These are phyloP conservation scores for Gaeumannomyces tritici DNA, from an alignment of 2,329 filamentous ascomycete species.

Conservation along the genomic window DNA sequence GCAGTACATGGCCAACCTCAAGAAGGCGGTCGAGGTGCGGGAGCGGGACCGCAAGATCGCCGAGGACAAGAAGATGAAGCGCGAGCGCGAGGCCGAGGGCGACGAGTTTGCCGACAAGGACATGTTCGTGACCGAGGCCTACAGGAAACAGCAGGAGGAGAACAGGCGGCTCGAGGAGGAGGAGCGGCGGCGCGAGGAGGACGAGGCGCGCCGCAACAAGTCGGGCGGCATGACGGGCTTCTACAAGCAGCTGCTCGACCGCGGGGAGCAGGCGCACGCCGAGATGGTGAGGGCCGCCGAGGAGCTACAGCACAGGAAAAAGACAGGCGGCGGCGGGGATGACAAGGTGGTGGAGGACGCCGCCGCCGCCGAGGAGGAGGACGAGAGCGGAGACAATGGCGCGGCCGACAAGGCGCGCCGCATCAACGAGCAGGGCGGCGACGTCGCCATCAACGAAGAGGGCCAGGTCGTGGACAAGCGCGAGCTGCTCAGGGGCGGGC, in stretches of 20 bases:
- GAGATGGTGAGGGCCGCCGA: conserved; percentile 61
- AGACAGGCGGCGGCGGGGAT: conserved; percentile 27
- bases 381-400: conserved; percentile 45
- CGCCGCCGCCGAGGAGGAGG: conserved; percentile 18
- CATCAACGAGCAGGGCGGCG: conserved; percentile 51
- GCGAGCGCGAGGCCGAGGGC: conserved; percentile 70
- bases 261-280: conserved; percentile 59
- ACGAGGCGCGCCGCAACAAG: conserved; percentile 53
- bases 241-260: conserved; percentile 64
- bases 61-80: conserved; percentile 69
- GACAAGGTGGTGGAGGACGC: conserved; percentile 15
- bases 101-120: conserved; percentile 77
- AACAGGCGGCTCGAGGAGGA: conserved; percentile 61
- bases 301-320: conserved; percentile 27
- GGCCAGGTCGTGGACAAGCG: conserved; percentile 77
- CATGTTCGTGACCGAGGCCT: conserved; percentile 76
- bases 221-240: conserved; percentile 68
- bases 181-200: conserved; percentile 56
- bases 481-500: conserved; percentile 64
- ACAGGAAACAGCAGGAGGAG: conserved; percentile 73
- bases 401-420: conserved; percentile 58
- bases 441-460: conserved; percentile 68
- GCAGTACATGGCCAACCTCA: conserved; percentile 68
- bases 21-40: conserved; percentile 64
- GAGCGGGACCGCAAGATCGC: conserved; percentile 72